Percentiles rank a stretch among this genome's conserved stretches.
Conservation (phyloP, 176 grass and related monocot species). For the Juncus effusus region DNA sequence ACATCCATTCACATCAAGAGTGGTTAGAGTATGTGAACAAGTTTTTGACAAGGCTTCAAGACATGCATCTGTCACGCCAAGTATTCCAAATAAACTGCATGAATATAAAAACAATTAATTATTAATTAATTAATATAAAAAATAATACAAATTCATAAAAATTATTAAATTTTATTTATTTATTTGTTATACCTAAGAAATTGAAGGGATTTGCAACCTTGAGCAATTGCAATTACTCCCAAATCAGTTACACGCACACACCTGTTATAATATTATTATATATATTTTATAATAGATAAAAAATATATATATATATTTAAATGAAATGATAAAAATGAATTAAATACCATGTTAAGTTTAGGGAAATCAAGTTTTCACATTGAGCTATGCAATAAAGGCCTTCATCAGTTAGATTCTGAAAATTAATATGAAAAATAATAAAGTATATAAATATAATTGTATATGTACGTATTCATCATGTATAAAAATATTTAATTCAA, state of each 20-base stretch:
- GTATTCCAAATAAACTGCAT: conserved; percentile 75
- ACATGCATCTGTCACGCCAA: conserved; percentile 78
- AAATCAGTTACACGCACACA: conserved; percentile 77
- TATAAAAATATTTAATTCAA: no score
- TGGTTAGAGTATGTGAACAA: conserved; percentile 57
- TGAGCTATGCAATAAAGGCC: conserved; percentile 66
- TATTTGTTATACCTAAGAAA: conserved; percentile 56
- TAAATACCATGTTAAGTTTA: conserved; percentile 81
- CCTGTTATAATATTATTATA: conserved; percentile 38
- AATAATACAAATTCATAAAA: no score
- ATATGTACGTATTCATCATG: no score
- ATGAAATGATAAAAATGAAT: no score
- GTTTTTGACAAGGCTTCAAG: conserved; percentile 64
- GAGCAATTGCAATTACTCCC: conserved; percentile 62
- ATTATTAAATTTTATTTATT: no score
- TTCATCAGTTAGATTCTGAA: conserved; percentile 71
- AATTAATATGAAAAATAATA: conserved; percentile 13
- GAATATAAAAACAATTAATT: neutral
- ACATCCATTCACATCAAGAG: conserved; percentile 92
- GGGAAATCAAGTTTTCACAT: conserved; percentile 56
- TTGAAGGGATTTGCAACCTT: conserved; percentile 59
- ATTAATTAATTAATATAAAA: neutral
- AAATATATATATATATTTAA: no score
- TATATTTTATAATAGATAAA: neutral
- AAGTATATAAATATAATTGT: no score